These are phyloP conservation scores for Ustilago bromivora DNA, from an alignment of 1,284 basidiomycete genomes.

Conservation along the genomic window DNA sequence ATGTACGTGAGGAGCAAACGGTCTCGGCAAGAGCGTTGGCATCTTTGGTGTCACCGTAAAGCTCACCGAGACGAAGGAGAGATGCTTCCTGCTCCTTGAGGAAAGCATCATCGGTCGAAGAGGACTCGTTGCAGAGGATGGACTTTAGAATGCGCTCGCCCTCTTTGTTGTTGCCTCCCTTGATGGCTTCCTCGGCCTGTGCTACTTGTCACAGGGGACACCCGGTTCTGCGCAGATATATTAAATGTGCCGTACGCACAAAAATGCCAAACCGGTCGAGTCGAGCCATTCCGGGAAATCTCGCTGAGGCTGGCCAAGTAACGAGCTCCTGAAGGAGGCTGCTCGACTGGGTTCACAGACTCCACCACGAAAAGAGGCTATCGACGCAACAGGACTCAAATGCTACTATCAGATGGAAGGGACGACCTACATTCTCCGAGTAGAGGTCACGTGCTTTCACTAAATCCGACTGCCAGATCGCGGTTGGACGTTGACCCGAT, in stretches of 20 bases:
- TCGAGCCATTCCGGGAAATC: too few relatives aligned
- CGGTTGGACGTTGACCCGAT: slow-evolving; percentile 19
- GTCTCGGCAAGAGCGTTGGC: slow-evolving; percentile 86
- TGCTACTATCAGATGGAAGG: too few relatives aligned
- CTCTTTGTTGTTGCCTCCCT: slow-evolving; percentile 50
- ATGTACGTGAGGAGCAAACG: slow-evolving; percentile 85
- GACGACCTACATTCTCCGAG: too few relatives aligned
- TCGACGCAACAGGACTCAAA: too few relatives aligned
- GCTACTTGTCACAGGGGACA: slow-evolving; percentile 28
- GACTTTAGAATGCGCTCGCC: slow-evolving; percentile 62
- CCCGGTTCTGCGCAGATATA: too few relatives aligned
- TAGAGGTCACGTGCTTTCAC: too few relatives aligned
- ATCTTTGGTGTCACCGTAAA: slow-evolving; percentile 88
- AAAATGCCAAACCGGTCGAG: too few relatives aligned
- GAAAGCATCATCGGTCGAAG: slow-evolving; percentile 73
- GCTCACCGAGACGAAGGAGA: slow-evolving; percentile 84
- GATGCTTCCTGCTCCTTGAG: slow-evolving; percentile 87
- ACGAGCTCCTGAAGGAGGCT: too few relatives aligned
- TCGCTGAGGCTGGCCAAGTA: too few relatives aligned
- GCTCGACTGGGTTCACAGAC: too few relatives aligned
- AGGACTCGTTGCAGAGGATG: slow-evolving; percentile 52
- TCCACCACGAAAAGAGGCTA: too few relatives aligned
- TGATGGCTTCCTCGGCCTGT: slow-evolving; percentile 61
- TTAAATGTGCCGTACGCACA: too few relatives aligned
- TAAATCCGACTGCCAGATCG: slow-evolving; percentile 12